Evolutionary conservation across 106 monocot species (phyloP), one percentile per base, ranked within the genome.

Genomic region (Acorus calamus): DNA sequence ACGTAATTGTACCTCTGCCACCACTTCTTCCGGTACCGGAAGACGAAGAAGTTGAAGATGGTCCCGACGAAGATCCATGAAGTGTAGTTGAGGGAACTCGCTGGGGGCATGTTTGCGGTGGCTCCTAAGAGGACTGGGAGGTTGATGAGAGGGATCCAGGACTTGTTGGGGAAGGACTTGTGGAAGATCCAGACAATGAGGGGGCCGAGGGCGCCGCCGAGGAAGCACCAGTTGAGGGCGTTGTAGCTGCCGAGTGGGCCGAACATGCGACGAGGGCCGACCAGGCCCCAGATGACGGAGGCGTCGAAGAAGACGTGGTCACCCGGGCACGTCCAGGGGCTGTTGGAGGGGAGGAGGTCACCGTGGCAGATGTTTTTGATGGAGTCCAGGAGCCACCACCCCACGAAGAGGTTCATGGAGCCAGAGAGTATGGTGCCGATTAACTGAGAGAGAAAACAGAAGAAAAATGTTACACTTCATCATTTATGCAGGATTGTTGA

Each of bases 221-320:
- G 57, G 73, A 94, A 94, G 76, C 84, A 90, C 89, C 89, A 94
- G 76, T 89, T 89, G 28, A 84, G 73, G 0, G 80, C 63, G 3
- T 55, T 59, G 67, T 88, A 88, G 66, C 74, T 80, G 47, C 87
- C 87, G 0, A 67, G 69, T 5, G 80, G 65, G 10, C 87, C 87
- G 50, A 88, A 88, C 57, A 88, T 88, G 56, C 80, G 74, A 10
- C 71, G 57, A 0, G 83, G 87, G 0, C 87, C 87, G 3, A 75
- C 78, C 28, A 94, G 47, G 2, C 94, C 94, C 94, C 89, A 94
- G 45, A 94, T 94, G 49, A 94, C 94, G 0, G 94, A 94, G 0
- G 89, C 89, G 54, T 94, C 89, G 66, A 89, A 94, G 81, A 94
- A 94, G 52, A 94, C 94, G 0, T 79, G 77, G 65, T 94, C 94